A percentile compares a stretch with the other conserved stretches of the same genome.
Evolutionary conservation across 192 early-diverging fungal species (phyloP).

Genomic region (Backusella australiensis): DNA sequence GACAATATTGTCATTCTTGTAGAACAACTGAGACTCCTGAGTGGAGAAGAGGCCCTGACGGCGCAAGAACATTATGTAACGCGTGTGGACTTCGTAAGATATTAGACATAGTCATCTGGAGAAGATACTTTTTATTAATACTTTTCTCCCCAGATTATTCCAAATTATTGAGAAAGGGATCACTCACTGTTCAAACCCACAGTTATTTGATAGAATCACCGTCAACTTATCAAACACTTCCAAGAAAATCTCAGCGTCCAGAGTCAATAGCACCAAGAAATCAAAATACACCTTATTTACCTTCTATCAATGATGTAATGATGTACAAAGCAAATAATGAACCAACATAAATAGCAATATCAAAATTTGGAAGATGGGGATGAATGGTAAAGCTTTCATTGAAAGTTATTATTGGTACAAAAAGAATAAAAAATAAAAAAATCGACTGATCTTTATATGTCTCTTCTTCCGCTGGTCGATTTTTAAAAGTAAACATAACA

Average conservation of each 20-base stretch:
- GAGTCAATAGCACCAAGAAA: neutral
- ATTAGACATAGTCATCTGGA: neutral
- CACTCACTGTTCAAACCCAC: conserved; percentile 10
- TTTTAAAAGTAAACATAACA: neutral
- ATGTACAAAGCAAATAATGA: neutral
- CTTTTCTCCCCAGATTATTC: conserved; percentile 8
- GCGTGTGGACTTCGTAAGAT: conserved; percentile 87
- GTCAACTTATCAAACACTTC: neutral
- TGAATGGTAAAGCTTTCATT: neutral
- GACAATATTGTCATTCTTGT: conserved; percentile 66
- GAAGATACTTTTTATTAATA: neutral
- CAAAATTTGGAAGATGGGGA: neutral
- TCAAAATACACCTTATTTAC: neutral
- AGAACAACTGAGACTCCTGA: conserved; percentile 87
- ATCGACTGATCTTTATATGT: neutral
- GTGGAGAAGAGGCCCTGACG: conserved; percentile 92
- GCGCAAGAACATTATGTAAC: conserved; percentile 91
- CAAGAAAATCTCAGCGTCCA: neutral
- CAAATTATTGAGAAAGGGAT: conserved; percentile 7
- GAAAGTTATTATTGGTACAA: neutral
- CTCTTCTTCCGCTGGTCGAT: neutral
- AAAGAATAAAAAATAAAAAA: neutral
- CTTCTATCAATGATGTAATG: neutral
- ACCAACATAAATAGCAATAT: neutral
- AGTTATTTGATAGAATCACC: conserved; percentile 10